These are phyloP conservation scores for Melampsora abietis-canadensis DNA, from an alignment of 1,284 basidiomycete species.

Conservation along the genomic window DNA sequence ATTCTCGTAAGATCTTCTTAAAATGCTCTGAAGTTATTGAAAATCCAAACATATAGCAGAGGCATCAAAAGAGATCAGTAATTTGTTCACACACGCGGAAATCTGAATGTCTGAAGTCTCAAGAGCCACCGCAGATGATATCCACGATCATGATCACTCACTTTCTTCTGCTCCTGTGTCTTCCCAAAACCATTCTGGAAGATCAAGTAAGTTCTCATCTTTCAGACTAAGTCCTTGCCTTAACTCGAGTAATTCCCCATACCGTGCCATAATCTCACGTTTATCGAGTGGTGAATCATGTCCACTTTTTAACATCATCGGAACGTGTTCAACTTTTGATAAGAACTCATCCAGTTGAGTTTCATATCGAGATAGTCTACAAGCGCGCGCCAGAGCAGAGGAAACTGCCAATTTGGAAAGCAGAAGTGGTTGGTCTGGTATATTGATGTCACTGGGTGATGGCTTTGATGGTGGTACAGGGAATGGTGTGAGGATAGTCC, in stretches of 20 bases:
- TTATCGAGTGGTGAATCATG: constrained; percentile 36
- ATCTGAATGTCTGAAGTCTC: not conserved
- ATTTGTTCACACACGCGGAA: not conserved
- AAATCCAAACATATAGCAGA: not conserved
- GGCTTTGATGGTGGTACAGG: not conserved
- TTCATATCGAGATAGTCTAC: constrained; percentile 33
- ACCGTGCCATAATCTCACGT: constrained; percentile 29
- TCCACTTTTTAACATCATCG: constrained; percentile 18
- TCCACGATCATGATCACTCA: not conserved
- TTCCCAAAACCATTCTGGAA: constrained; percentile 43
- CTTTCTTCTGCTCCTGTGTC: constrained; percentile 39
- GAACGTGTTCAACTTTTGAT: constrained; percentile 38
- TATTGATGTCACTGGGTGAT: not conserved
- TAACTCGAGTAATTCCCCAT: constrained; percentile 34
- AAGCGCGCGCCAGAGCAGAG: constrained; percentile 22
- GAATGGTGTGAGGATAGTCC: constrained; percentile 28
- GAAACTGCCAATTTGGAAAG: constrained; percentile 33
- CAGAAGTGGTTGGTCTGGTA: constrained; percentile 3
- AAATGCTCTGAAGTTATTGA: constrained; percentile 24
- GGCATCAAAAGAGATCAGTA: not conserved
- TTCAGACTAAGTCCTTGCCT: constrained; percentile 34
- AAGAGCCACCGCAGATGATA: not conserved
- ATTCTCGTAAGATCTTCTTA: constrained; percentile 30
- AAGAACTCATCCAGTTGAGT: constrained; percentile 33
- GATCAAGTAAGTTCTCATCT: constrained; percentile 35